Evolutionary conservation across 495 filamentous ascomycete genomes (phyloP).

Genomic region (Xanthoparmelia taractica): DNA sequence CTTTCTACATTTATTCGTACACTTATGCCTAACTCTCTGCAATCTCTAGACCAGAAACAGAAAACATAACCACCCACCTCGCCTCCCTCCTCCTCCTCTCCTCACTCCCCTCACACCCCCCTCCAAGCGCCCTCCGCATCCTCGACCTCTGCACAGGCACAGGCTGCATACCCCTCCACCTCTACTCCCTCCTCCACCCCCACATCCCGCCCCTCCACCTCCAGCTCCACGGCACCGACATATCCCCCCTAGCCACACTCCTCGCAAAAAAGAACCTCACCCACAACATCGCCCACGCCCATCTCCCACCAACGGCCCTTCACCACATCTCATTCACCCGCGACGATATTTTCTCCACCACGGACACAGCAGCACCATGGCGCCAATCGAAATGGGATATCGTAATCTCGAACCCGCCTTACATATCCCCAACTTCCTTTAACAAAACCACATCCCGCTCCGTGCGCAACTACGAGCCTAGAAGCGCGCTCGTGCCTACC

Average conservation of each 20-base stretch:
- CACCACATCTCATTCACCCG: slow-evolving; percentile 43
- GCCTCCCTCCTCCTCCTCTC: slow-evolving; percentile 37
- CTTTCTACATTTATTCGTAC: too few species aligned
- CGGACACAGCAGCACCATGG: not conserved
- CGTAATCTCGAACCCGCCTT: slow-evolving; percentile 85
- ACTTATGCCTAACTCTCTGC: too few species aligned
- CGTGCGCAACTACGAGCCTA: slow-evolving; percentile 75
- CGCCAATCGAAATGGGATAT: slow-evolving; percentile 46
- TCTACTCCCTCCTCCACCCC: slow-evolving; percentile 48
- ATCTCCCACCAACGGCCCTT: slow-evolving; percentile 28
- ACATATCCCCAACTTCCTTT: slow-evolving; percentile 62
- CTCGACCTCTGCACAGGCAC: slow-evolving; percentile 86
- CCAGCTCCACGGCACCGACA: slow-evolving; percentile 38
- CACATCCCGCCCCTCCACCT: slow-evolving; percentile 31
- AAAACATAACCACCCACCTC: slow-evolving; percentile 55
- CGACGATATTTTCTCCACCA: slow-evolving; percentile 51
- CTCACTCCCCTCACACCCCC: not conserved
- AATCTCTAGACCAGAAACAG: slow-evolving; percentile 69
- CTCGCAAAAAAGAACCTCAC: slow-evolving; percentile 55
- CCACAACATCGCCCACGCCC: slow-evolving; percentile 39
- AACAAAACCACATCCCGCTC: slow-evolving; percentile 54
- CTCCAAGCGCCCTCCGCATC: slow-evolving; percentile 42
- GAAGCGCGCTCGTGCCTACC: slow-evolving; percentile 63
- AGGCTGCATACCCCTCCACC: slow-evolving; percentile 78
- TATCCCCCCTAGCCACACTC: slow-evolving; percentile 44